These are phyloP conservation scores for Bertia moriformis DNA, from an alignment of 2,329 filamentous ascomycete species.

Conservation along the genomic window DNA sequence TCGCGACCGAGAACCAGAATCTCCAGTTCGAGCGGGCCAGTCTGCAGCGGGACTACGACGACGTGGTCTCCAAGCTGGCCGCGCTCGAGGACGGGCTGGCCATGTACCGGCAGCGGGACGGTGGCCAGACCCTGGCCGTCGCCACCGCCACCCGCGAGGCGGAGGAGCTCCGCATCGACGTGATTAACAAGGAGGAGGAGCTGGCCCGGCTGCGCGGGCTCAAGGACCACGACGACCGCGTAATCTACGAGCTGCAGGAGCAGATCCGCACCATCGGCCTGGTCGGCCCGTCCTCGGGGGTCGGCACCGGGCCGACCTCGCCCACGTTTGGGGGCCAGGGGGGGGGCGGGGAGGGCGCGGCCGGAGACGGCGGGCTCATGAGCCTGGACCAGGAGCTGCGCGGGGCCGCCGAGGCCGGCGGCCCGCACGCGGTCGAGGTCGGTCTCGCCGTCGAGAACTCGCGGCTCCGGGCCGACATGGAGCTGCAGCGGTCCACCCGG, in stretches of 20 bases:
- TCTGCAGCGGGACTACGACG: slow-evolving; percentile 27
- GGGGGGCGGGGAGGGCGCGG: no score
- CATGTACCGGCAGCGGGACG: slow-evolving; percentile 18
- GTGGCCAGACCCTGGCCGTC: slow-evolving; percentile 14
- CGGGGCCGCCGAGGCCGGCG: slow-evolving; percentile 12
- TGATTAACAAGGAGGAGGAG: slow-evolving; percentile 29
- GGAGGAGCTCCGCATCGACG: slow-evolving; percentile 19
- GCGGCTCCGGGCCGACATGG: slow-evolving; percentile 46
- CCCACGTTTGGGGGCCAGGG: no score
- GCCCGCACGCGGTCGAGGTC: slow-evolving; percentile 22
- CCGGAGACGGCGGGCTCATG: slow-evolving; percentile 17
- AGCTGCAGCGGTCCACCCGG: slow-evolving; percentile 37
- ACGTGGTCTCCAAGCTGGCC: slow-evolving; percentile 10
- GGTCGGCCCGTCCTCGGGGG: slow-evolving; percentile 7
- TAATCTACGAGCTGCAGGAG: slow-evolving; percentile 36
- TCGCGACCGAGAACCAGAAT: slow-evolving; percentile 39
- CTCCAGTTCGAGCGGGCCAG: slow-evolving; percentile 39
- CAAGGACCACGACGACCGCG: neutral
- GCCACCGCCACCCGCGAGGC: slow-evolving; percentile 6
- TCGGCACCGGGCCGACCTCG: slow-evolving; percentile 1
- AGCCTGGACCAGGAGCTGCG: slow-evolving; percentile 48
- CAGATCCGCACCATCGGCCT: slow-evolving; percentile 29
- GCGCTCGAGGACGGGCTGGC: slow-evolving; percentile 16
- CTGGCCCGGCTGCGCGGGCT: slow-evolving; percentile 11
- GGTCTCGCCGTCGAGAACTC: slow-evolving; percentile 35